phyloP scores from a whole-genome alignment of 331 rosid genomes.

The Cydonia oblonga region DNA sequence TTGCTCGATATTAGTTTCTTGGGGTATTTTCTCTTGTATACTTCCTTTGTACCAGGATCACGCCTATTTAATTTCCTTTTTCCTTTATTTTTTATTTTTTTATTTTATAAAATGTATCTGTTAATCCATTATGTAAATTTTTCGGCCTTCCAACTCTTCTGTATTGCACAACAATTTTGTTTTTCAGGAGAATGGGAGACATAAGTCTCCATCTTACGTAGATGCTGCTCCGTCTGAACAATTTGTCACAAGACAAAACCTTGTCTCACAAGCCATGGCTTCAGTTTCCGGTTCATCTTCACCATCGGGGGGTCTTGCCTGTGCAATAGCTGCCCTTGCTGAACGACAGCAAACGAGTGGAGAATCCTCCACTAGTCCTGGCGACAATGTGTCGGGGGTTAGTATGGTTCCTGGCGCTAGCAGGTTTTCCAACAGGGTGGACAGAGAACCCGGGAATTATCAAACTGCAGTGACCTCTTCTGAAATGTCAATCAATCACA shows the following conservation, averaged over 20 bases:
- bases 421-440: slow-evolving; percentile 46
- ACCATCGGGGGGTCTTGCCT: slow-evolving; percentile 90
- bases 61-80: neutral
- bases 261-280: slow-evolving; percentile 33
- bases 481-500: slow-evolving; percentile 26
- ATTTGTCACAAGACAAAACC: slow-evolving; percentile 26
- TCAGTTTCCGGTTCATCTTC: slow-evolving; percentile 66
- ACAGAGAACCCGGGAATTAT: slow-evolving; percentile 42
- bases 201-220: slow-evolving; percentile 28
- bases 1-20: neutral
- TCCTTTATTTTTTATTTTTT: neutral
- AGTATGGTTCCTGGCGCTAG: slow-evolving; percentile 43
- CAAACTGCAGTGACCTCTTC: slow-evolving; percentile 31
- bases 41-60: neutral
- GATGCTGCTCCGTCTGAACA: slow-evolving; percentile 44
- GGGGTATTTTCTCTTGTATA: neutral
- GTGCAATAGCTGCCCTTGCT: slow-evolving; percentile 96
- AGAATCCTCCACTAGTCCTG: slow-evolving; percentile 39
- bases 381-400: slow-evolving; percentile 33
- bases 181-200: slow-evolving; percentile 71
- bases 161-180: neutral
- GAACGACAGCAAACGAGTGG: slow-evolving; percentile 81
- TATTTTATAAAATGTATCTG: neutral
- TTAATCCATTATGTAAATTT: neutral
- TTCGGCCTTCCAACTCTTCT: slow-evolving; percentile 2